phyloP scores from a whole-genome alignment of 2,329 filamentous ascomycete species.

The Trichoderma simmonsii region DNA sequence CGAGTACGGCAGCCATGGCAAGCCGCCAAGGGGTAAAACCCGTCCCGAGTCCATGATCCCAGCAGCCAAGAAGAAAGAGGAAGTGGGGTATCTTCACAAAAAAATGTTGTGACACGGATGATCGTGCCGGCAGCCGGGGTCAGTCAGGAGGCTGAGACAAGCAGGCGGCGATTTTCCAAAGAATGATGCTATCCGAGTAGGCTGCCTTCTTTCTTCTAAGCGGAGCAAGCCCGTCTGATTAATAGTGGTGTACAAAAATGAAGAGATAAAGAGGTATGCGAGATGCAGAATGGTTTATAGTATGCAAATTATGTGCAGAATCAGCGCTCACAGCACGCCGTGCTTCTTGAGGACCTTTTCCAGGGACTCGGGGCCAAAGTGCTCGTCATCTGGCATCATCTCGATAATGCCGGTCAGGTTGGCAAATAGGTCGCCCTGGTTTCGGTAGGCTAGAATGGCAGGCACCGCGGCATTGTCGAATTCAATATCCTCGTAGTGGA shows the following conservation, averaged over 20 bases:
- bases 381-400: constrained; percentile 71
- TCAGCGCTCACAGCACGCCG: constrained; percentile 44
- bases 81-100: constrained; percentile 15
- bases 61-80: constrained; percentile 1
- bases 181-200: background rate
- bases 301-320: background rate
- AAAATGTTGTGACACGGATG: background rate
- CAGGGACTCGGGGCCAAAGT: constrained; percentile 54
- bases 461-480: constrained; percentile 88
- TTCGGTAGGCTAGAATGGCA: constrained; percentile 82
- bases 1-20: background rate
- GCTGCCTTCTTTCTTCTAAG: background rate
- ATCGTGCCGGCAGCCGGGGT: background rate
- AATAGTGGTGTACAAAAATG: background rate
- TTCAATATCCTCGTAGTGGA: constrained; percentile 88
- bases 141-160: background rate
- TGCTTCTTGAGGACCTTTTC: constrained; percentile 52
- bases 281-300: background rate
- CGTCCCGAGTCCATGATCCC: constrained; percentile 3
- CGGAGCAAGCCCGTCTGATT: constrained; percentile 7
- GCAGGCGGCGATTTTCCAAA: background rate
- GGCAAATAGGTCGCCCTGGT: constrained; percentile 83
- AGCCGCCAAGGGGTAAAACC: background rate
- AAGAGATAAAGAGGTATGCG: background rate
- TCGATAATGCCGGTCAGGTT: constrained; percentile 84